Base-by-base conservation (phyloP, 2,329 filamentous ascomycete genomes). In the Phaeosphaeriaceae sp. region DNA sequence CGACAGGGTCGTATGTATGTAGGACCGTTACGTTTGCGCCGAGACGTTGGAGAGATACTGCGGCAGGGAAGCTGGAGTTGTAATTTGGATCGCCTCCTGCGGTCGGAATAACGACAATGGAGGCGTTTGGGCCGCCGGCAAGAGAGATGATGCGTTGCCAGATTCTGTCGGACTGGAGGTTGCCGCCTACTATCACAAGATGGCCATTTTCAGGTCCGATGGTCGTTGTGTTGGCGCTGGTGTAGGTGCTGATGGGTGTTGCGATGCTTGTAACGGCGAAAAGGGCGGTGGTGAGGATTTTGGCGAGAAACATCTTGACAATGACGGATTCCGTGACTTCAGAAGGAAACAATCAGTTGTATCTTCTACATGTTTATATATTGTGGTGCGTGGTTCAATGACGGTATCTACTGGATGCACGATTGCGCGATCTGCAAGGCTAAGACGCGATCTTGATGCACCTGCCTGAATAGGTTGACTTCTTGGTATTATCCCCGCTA, bases 131-230 rank as follows among this genome's bases (percentile, higher is more conserved):
- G 1, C 68, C 68, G 22, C 68, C 68, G 22, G 68, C 68, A 9
- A 70, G 67, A 4, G 55, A 22, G 20, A 71, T 70, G 56, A 71
- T 70, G 57, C 66, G 66, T 49, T 70, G 51, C 60, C 64, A 71
- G 53, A 71, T 71, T 31, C 52, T 60, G 36, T 66, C 63, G 53
- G 58, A 63, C 42, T 70, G 57, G 1, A 71, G 48, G 19, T 71
- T 71, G 1, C 68, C 67, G 22, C 67, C 68, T 7, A 71, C 66
- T 7, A 70, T 70, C 0, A 69, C 66, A 0, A 71, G 61, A 45
- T 65, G 60, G 0, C 69, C 69, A 40, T 67, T 62, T 20, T 68
- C 69, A 13, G 69, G 67, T 9, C 69, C 67, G 22, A 71, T 36
- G 20, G 57, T 64, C 1, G 67, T 68, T 1, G 53, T 61, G 31